Conservation (phyloP, 164 flowering plant genomes). For the Umbellularia californica region DNA sequence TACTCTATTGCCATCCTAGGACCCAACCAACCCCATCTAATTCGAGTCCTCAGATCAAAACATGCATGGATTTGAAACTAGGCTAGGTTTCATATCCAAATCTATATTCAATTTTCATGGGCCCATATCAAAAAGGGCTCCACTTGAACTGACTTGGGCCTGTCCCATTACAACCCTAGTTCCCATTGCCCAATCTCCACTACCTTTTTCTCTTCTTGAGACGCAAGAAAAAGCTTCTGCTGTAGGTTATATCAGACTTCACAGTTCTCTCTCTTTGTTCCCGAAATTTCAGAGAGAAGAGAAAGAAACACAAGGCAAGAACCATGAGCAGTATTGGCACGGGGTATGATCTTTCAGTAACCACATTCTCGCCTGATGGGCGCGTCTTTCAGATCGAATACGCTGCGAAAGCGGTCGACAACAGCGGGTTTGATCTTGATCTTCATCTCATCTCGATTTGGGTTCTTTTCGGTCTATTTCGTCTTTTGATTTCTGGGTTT, state of each 20-base stretch:
- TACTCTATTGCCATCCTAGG: no score
- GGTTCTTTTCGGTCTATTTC: not conserved
- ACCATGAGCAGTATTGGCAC: conserved; percentile 94
- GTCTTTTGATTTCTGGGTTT: not conserved
- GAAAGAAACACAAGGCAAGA: not conserved
- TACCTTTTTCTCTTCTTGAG: conserved; percentile 6
- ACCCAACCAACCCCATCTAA: no score
- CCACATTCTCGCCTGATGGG: conserved; percentile 97
- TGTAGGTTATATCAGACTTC: no score
- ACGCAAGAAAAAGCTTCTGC: conserved; percentile 10
- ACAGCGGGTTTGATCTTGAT: conserved; percentile 62
- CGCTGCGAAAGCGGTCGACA: conserved; percentile 97
- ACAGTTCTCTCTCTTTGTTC: not conserved
- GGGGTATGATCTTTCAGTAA: conserved; percentile 95
- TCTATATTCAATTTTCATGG: no score
- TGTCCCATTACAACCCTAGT: no score
- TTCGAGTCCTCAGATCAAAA: no score
- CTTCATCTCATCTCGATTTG: not conserved
- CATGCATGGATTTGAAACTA: no score
- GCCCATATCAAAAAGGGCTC: no score
- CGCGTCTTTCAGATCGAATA: conserved; percentile 99
- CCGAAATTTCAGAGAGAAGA: not conserved
- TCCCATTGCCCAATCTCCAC: not conserved
- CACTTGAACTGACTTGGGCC: no score
- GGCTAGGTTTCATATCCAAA: no score